phyloP scores from a whole-genome alignment of 2,329 filamentous ascomycete genomes.

The Zalaria obscura region DNA sequence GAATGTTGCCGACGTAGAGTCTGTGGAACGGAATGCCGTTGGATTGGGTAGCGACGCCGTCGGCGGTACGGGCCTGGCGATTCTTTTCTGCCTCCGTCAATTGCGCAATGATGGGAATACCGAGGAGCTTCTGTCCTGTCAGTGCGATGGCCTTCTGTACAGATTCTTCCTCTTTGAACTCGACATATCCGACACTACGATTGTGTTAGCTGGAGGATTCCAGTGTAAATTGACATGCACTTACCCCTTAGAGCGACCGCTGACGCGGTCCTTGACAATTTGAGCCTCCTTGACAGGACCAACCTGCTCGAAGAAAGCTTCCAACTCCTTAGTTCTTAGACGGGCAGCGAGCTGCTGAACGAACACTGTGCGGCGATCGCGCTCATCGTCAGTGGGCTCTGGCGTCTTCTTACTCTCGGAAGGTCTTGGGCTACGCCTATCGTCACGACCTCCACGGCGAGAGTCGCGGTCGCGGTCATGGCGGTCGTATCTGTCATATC shows the following conservation, averaged over 20 bases:
- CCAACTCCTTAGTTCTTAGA: slow-evolving; percentile 80
- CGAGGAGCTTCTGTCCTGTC: slow-evolving; percentile 95
- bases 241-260: slow-evolving; percentile 93
- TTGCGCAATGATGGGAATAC: slow-evolving; percentile 96
- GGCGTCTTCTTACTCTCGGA: slow-evolving; percentile 45
- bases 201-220: slow-evolving; percentile 22
- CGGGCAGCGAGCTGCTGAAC: slow-evolving; percentile 95
- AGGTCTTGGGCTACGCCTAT: slow-evolving; percentile 44
- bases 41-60: slow-evolving; percentile 52
- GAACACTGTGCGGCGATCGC: slow-evolving; percentile 92
- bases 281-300: slow-evolving; percentile 93
- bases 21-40: slow-evolving; percentile 92
- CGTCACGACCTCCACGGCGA: slow-evolving; percentile 57
- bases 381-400: slow-evolving; percentile 82
- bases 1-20: slow-evolving; percentile 97
- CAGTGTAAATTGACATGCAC: slow-evolving; percentile 19
- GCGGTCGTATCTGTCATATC: slow-evolving; percentile 29
- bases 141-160: slow-evolving; percentile 89
- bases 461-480: slow-evolving; percentile 47
- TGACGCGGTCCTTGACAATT: slow-evolving; percentile 96
- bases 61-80: slow-evolving; percentile 76
- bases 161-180: slow-evolving; percentile 93
- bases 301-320: slow-evolving; percentile 89
- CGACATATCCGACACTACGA: slow-evolving; percentile 88
- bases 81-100: slow-evolving; percentile 99